Percentiles rank a stretch among this genome's conserved stretches.
These are phyloP conservation scores for Glonium stellatum DNA, from an alignment of 495 filamentous ascomycete species.

Conservation along the genomic window DNA sequence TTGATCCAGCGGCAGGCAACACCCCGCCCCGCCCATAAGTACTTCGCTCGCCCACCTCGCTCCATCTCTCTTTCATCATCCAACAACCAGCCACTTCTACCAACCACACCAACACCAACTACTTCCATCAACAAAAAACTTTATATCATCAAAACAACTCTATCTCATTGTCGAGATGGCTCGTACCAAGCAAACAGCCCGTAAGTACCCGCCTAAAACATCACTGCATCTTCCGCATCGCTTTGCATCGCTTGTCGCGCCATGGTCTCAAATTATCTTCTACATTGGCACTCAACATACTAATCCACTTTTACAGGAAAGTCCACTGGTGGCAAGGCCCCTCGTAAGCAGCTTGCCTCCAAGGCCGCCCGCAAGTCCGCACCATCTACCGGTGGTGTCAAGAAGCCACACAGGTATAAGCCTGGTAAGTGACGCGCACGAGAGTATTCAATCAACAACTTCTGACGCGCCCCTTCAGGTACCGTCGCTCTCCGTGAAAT, in stretches of 20 bases:
- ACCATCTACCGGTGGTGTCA: conserved; percentile 65
- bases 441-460: conserved; percentile 2
- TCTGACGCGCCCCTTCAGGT: conserved; percentile 45
- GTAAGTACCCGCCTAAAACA: conserved; percentile 48
- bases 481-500: conserved; percentile 99
- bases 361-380: conserved; percentile 32
- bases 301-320: conserved; percentile 42
- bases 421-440: conserved; percentile 59
- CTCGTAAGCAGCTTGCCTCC: conserved; percentile 31
- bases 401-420: conserved; percentile 99
- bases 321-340: conserved; percentile 31
- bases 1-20: conserved; percentile 18
- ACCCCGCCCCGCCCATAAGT: conserved; percentile 25
- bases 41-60: conserved; percentile 22
- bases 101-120: conserved; percentile 31
- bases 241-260: conserved; percentile 30
- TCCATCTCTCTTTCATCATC: conserved; percentile 46
- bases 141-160: conserved; percentile 10
- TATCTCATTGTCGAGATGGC: conserved; percentile 60
- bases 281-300: conserved; percentile 13
- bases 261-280: conserved; percentile 4
- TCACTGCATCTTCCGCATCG: conserved; percentile 12
- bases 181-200: conserved; percentile 99
- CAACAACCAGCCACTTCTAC: conserved; percentile 29
- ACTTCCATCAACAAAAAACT: conserved; percentile 35